These are phyloP conservation scores for Entelexis sorbosivorans DNA, from an alignment of 1,139 yeast genomes.

Conservation along the genomic window DNA sequence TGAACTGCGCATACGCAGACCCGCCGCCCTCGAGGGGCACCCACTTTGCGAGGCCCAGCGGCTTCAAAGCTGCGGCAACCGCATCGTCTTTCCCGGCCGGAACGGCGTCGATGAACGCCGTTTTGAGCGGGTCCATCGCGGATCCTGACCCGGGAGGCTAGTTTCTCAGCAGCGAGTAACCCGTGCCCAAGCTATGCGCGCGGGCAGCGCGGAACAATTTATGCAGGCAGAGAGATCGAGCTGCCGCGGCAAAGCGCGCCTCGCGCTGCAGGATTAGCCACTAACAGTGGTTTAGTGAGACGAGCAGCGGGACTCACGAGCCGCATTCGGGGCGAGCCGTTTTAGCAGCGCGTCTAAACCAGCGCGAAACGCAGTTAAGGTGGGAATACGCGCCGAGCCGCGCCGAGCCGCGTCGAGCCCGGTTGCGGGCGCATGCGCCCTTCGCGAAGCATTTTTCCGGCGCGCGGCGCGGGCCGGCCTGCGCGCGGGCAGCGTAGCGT, in stretches of 20 bases:
- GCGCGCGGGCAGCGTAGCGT: no score
- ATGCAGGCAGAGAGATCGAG: neutral
- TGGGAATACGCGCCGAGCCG: neutral
- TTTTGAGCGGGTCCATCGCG: conserved; percentile 4
- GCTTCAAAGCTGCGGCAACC: neutral
- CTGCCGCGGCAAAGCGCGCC: no score
- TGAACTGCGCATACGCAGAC: conserved; percentile 2
- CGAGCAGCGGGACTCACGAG: no score
- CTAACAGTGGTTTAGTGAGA: no score
- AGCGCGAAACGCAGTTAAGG: no score
- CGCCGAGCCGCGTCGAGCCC: neutral
- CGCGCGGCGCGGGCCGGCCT: no score
- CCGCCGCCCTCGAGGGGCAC: neutral
- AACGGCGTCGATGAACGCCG: neutral
- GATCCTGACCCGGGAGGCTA: neutral
- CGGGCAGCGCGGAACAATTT: neutral
- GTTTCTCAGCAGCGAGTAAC: neutral
- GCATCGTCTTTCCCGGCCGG: neutral
- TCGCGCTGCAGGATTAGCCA: no score
- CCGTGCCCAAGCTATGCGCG: neutral
- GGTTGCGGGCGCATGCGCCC: no score
- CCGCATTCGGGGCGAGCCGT: no score
- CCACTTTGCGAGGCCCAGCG: conserved; percentile 1
- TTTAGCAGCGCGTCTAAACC: no score
- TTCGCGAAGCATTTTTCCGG: neutral